phyloP scores from a whole-genome alignment of 257 asterid species.

The Lavandula angustifolia region DNA sequence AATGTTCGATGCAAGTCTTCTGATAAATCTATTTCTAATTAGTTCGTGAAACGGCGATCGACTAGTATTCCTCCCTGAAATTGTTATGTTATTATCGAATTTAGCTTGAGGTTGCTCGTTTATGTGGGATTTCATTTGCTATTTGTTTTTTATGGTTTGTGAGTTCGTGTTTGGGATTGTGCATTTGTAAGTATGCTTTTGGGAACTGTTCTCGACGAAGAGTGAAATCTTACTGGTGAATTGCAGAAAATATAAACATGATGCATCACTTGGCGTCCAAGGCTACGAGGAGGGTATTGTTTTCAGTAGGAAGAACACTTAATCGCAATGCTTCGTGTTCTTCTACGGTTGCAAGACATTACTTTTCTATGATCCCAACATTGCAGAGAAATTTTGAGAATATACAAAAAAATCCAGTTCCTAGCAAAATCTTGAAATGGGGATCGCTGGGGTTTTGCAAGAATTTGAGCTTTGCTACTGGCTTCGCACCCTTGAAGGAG shows the following conservation, averaged over 20 bases:
- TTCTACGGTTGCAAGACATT: constrained; percentile 32
- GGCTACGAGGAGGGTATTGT: constrained; percentile 44
- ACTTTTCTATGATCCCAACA: constrained; percentile 33
- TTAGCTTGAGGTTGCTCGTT: constrained; percentile 12
- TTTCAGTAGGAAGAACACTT: constrained; percentile 33
- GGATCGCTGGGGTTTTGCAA: constrained; percentile 51
- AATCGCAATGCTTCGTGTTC: constrained; percentile 32
- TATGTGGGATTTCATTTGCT: not conserved
- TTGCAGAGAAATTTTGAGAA: constrained; percentile 37
- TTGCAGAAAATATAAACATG: constrained; percentile 42
- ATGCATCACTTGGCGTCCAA: constrained; percentile 46
- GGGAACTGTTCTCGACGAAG: constrained; percentile 11
- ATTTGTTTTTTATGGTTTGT: constrained; percentile 1
- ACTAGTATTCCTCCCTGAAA: constrained; percentile 1
- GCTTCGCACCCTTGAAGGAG: constrained; percentile 70
- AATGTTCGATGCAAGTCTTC: constrained; percentile 40
- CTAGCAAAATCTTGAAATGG: constrained; percentile 45
- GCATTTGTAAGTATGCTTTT: not conserved
- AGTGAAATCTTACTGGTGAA: not conserved
- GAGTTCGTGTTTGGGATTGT: constrained; percentile 1
- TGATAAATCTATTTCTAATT: constrained; percentile 23
- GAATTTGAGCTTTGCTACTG: constrained; percentile 70
- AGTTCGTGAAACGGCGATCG: not conserved
- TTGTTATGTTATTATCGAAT: not conserved
- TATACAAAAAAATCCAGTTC: constrained; percentile 37